Base-by-base conservation (phyloP, 1,284 basidiomycete species). In the Porogramme epimiltina region DNA sequence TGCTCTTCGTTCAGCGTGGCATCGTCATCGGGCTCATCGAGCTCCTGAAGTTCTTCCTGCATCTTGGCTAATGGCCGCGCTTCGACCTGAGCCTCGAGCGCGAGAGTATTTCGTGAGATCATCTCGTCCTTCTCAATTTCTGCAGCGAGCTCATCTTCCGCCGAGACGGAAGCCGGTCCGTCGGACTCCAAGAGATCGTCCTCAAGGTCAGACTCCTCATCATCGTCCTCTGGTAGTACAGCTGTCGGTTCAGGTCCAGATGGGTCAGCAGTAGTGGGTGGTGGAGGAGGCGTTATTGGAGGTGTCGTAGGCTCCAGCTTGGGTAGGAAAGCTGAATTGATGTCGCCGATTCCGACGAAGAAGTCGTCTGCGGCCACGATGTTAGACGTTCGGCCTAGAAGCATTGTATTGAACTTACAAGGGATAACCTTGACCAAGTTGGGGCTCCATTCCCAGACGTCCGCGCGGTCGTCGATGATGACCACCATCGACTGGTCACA, bases 401-500 rank as follows among this genome's bases (percentile, higher is more conserved):
- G 50, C 24, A 43, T 31, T 41, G 31, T 28, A 31, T 25, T 19
- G 19, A 13, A 81, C 92, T 64, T 60, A 95, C 94, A 99, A 44
- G 96, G 96, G 25, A 96, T 84, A 51, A 98, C 96, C 74, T 98
- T 97, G 67, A 99, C 82, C 28, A 99, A 78, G 69, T 99, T 98
- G 0, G 95, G 94, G 63, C 89, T 88, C 83, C 91, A 92, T 62
- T 93, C 91, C 96, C 96, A 99, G 19, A 99, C 96, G 66, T 99
- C 96, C 2, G 93, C 91, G 26, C 96, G 85, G 72, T 99, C 96
- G 71, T 99, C 96, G 57, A 99, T 99, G 64, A 99, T 92, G 56
- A 98, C 96, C 1, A 98, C 96, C 96, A 98, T 99, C 44, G 93
- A 95, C 39, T 93, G 95, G 71, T 98, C 96, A 49, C 91, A 93